Conservation (phyloP, 441 rosid genomes). For the Viola pubescens region DNA sequence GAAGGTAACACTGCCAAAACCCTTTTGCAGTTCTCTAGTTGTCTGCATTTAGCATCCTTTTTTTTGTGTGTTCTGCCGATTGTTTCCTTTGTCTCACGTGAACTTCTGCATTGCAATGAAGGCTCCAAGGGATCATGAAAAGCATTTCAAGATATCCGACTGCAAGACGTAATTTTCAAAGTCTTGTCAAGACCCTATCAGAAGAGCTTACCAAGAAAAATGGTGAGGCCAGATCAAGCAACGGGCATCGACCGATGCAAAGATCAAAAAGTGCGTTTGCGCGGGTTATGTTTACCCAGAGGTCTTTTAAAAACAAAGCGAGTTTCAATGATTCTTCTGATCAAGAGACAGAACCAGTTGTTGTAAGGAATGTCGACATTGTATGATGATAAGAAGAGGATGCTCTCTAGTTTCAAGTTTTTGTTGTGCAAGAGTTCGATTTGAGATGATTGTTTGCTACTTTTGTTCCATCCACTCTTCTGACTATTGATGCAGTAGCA, state of each 20-base stretch:
- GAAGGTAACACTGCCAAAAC: slow-evolving; percentile 48
- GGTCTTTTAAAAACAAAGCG: slow-evolving; percentile 43
- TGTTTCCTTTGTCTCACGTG: no score
- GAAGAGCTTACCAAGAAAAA: slow-evolving; percentile 54
- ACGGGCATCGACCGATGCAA: slow-evolving; percentile 20
- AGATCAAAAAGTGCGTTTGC: slow-evolving; percentile 49
- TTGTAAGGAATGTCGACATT: slow-evolving; percentile 35
- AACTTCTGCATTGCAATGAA: slow-evolving; percentile 6
- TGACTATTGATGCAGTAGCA: no score
- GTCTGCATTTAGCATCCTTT: no score
- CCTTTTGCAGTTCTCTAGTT: no score
- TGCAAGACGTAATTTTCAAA: slow-evolving; percentile 51
- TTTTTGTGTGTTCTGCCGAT: no score
- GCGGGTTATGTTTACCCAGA: slow-evolving; percentile 41
- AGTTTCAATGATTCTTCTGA: slow-evolving; percentile 40
- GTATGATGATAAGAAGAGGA: no score
- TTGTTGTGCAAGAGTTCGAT: background rate
- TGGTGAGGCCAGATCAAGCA: slow-evolving; percentile 19
- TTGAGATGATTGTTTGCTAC: no score
- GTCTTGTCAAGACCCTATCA: slow-evolving; percentile 46
- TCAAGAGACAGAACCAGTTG: slow-evolving; percentile 34
- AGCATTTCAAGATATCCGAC: slow-evolving; percentile 89
- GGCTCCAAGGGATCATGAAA: slow-evolving; percentile 81
- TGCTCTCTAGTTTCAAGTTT: background rate
- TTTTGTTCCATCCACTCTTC: no score